Evolutionary conservation across 768 basidiomycete genomes (phyloP), one percentile per base, ranked within the genome.

Genomic region (Boletus reticuloceps): DNA sequence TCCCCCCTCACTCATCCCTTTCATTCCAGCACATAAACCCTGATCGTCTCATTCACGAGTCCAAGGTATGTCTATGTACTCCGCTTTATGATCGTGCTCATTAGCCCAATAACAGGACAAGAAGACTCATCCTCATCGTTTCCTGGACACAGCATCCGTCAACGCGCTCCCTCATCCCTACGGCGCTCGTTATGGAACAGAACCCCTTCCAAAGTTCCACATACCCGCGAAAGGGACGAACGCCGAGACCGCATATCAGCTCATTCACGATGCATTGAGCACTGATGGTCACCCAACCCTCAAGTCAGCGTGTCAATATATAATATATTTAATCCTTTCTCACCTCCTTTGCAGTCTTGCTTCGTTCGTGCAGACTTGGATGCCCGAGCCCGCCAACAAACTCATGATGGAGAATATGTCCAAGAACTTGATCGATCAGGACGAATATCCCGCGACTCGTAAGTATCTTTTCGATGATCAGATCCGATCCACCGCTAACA

Each of bases 351-450:
- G 4, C 45, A 72, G 71, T 68, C 74, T 88, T 14, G 85, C 85
- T 0, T 83, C 83, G 17, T 86, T 88, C 58, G 86, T 88, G 8
- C 77, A 84, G 50, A 87, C 85, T 2, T 84, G 81, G 79, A 84
- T 83, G 81, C 78, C 80, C 32, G 72, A 73, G 11, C 60, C 75
- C 39, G 82, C 76, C 25, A 70, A 80, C 57, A 79, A 78, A 59
- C 76, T 87, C 51, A 82, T 85, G 78, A 56, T 75, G 51, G 86
- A 87, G 69, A 85, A 86, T 64, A 75, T 85, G 53, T 75, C 76
- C 63, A 86, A 86, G 69, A 88, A 88, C 65, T 68, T 87, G 32
- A 85, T 86, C 37, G 86, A 87, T 64, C 79, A 82, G 59, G 86
- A 86, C 56, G 86, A 88, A 63, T 88, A 87, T 64, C 85, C 86